A percentile compares a stretch with the other conserved stretches of the same genome.
Evolutionary conservation across 1,284 basidiomycete genomes (phyloP).

Genomic region (Moesziomyces sp.): DNA sequence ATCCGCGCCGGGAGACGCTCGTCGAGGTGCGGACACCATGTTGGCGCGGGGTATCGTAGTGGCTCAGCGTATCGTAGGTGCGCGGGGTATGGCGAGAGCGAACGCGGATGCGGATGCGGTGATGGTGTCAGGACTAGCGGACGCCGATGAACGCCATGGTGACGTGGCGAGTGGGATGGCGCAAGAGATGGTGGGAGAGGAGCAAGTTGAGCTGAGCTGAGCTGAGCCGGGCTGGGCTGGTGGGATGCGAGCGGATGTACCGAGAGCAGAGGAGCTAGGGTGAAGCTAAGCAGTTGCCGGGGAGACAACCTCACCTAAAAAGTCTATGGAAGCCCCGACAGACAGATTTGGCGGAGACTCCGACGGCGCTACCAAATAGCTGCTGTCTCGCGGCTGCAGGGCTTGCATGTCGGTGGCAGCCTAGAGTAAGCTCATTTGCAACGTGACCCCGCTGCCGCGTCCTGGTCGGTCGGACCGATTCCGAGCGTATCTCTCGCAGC

Average conservation of each 20-base stretch:
- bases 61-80: too few species aligned
- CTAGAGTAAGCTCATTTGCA: background rate
- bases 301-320: background rate
- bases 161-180: background rate
- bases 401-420: too few species aligned
- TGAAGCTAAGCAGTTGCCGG: background rate
- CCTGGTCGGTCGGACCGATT: background rate
- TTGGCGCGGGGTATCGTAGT: background rate
- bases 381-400: background rate
- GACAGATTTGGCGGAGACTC: background rate
- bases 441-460: background rate
- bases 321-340: background rate
- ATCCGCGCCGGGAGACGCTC: background rate
- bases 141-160: background rate
- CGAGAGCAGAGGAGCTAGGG: background rate
- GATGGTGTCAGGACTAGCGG: background rate
- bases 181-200: background rate
- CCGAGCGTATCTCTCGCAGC: background rate
- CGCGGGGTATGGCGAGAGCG: background rate
- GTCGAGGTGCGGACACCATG: background rate
- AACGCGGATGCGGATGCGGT: conserved; percentile 1
- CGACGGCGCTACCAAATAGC: background rate
- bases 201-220: background rate
- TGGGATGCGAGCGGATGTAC: background rate
- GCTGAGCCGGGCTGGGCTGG: background rate